Evolutionary conservation across 1,284 basidiomycete species (phyloP).

Genomic region (Cutaneotrichosporon cutaneum): DNA sequence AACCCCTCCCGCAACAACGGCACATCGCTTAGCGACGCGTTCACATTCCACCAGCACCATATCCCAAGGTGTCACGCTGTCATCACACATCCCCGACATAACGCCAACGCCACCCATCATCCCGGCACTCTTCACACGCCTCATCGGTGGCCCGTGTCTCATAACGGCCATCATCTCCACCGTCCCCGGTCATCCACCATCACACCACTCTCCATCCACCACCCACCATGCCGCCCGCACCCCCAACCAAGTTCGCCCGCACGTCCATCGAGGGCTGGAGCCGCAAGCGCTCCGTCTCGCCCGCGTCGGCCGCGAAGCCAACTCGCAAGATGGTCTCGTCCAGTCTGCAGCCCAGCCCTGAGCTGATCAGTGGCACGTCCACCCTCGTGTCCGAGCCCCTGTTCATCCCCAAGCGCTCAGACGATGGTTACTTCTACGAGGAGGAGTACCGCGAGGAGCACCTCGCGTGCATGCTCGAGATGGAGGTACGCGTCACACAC

Average conservation of each 20-base stretch:
- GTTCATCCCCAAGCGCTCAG: slow-evolving; percentile 28
- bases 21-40: slow-evolving; percentile 11
- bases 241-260: slow-evolving; percentile 42
- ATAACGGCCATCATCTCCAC: slow-evolving; percentile 4
- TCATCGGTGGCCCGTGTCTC: slow-evolving; percentile 8
- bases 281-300: slow-evolving; percentile 46
- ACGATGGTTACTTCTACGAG: slow-evolving; percentile 61
- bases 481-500: slow-evolving; percentile 75
- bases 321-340: slow-evolving; percentile 21
- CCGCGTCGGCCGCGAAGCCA: slow-evolving; percentile 25
- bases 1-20: slow-evolving; percentile 1
- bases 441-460: slow-evolving; percentile 96
- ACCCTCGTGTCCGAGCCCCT: neutral
- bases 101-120: slow-evolving; percentile 6
- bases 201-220: neutral
- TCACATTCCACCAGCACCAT: slow-evolving; percentile 10
- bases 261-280: slow-evolving; percentile 45
- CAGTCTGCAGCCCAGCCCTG: slow-evolving; percentile 4
- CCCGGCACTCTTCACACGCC: neutral
- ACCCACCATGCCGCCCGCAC: slow-evolving; percentile 42
- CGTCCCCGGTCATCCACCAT: neutral
- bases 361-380: slow-evolving; percentile 4
- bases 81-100: slow-evolving; percentile 11
- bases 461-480: slow-evolving; percentile 86
- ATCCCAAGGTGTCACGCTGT: slow-evolving; percentile 10